phyloP scores from a whole-genome alignment of 192 early-diverging fungal genomes.

The Umbelopsis ramanniana region DNA sequence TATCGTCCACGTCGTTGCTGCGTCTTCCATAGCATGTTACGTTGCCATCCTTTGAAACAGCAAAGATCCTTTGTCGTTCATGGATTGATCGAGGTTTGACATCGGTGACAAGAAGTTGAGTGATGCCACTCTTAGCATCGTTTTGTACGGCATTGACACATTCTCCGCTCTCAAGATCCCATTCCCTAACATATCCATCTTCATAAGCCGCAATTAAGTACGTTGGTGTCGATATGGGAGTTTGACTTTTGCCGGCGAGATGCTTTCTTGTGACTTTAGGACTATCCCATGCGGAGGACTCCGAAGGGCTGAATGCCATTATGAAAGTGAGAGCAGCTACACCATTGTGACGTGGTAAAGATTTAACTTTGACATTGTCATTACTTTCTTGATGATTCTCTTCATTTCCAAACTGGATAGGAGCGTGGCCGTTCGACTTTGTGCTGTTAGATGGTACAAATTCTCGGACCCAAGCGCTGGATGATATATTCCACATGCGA shows the following conservation, averaged over 20 bases:
- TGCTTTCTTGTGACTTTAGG: background rate
- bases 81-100: background rate
- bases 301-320: constrained; percentile 4
- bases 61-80: constrained; percentile 29
- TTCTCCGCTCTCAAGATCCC: constrained; percentile 39
- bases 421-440: background rate
- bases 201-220: constrained; percentile 26
- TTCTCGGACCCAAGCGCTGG: constrained; percentile 26
- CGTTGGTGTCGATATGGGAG: background rate
- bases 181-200: constrained; percentile 35
- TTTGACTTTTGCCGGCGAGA: background rate
- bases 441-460: background rate
- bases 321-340: constrained; percentile 28
- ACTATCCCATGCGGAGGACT: background rate
- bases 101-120: background rate
- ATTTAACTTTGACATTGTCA: too few species aligned
- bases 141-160: constrained; percentile 25
- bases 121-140: background rate
- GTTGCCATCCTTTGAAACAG: constrained; percentile 34
- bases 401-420: background rate
- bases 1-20: background rate
- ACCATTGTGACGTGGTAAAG: too few species aligned
- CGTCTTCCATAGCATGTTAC: constrained; percentile 31
- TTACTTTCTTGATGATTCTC: background rate
- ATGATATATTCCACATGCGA: constrained; percentile 31